phyloP scores from a whole-genome alignment of 2,329 filamentous ascomycete species.

The Ophiostoma sp. region DNA sequence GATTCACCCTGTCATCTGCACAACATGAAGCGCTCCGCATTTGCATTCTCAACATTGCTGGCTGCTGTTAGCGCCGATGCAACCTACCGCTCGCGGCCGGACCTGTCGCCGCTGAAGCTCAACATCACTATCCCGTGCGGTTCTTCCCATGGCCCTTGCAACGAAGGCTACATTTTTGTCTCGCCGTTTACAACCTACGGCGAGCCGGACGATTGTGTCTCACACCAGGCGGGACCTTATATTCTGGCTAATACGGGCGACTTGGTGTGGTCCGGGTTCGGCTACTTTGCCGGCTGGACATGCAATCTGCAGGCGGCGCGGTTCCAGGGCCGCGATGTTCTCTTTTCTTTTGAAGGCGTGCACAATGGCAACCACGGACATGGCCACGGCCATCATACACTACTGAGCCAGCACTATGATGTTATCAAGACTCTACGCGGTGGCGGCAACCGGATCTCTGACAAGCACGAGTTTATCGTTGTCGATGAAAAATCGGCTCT shows the following conservation, averaged over 20 bases:
- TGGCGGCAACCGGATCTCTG: background rate
- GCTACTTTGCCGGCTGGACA: background rate
- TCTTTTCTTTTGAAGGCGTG: background rate
- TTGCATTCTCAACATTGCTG: background rate
- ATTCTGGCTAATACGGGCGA: background rate
- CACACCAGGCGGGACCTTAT: background rate
- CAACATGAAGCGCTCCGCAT: too few relatives aligned
- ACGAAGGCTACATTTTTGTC: background rate
- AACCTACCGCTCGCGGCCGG: background rate
- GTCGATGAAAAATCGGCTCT: background rate
- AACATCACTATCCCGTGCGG: background rate
- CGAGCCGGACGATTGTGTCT: background rate
- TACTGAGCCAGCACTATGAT: background rate
- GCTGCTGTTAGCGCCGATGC: background rate
- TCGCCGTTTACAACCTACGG: background rate
- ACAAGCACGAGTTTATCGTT: slow-evolving; percentile 3
- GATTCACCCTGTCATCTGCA: too few relatives aligned
- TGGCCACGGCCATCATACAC: background rate
- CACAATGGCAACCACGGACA: slow-evolving; percentile 1
- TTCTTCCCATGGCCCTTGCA: background rate
- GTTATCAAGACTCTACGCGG: background rate
- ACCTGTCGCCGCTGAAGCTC: background rate
- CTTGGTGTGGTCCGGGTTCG: background rate
- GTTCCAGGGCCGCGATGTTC: background rate
- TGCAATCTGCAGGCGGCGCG: background rate